phyloP scores from a whole-genome alignment of 768 basidiomycete genomes.

The Termitomyces sp. region DNA sequence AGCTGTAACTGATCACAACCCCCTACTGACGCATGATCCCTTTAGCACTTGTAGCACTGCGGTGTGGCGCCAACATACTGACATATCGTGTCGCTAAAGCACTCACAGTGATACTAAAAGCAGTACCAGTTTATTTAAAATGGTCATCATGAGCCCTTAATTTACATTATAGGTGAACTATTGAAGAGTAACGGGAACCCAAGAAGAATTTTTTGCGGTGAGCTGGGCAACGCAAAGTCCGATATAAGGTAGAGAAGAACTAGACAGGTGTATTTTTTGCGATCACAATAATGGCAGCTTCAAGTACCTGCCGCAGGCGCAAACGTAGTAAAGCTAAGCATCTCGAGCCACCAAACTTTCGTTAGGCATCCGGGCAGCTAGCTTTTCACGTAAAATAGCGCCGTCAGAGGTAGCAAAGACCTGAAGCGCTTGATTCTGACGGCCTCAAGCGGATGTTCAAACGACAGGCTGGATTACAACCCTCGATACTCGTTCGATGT shows the following conservation, averaged over 20 bases:
- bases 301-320: not conserved
- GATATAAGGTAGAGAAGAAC: not conserved
- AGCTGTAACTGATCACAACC: too few species aligned
- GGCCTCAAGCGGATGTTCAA: not conserved
- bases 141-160: not conserved
- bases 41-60: not conserved
- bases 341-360: not conserved
- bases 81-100: not conserved
- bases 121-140: not conserved
- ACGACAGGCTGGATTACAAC: not conserved
- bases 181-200: not conserved
- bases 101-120: not conserved
- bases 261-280: not conserved
- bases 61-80: not conserved
- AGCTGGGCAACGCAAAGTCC: not conserved
- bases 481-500: not conserved
- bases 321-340: not conserved
- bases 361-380: not conserved
- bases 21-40: not conserved
- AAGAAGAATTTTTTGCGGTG: too few species aligned
- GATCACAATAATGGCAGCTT: not conserved
- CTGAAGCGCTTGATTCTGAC: not conserved
- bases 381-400: not conserved
- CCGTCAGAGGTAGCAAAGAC: not conserved
- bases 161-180: not conserved